Percentiles rank a stretch among this genome's conserved stretches.
These are phyloP conservation scores for Cercophora scortea DNA, from an alignment of 495 filamentous ascomycete genomes.

Conservation along the genomic window DNA sequence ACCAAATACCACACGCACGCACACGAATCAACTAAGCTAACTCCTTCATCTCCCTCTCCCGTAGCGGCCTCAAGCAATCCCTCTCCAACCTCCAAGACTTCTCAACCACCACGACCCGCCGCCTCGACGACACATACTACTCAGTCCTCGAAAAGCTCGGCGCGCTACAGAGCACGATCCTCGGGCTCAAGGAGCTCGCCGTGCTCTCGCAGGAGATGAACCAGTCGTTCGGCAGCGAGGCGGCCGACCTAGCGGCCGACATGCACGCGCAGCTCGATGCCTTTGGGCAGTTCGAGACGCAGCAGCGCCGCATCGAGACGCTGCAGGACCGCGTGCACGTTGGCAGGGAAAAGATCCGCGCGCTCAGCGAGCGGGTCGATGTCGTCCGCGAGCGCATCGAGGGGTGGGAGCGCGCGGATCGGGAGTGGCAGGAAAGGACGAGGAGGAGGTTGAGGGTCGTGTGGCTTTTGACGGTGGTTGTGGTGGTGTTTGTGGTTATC, in stretches of 20 bases:
- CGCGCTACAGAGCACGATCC: constrained; percentile 58
- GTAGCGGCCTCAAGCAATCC: constrained; percentile 34
- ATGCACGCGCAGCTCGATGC: constrained; percentile 56
- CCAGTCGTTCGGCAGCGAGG: constrained; percentile 53
- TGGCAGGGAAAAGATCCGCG: constrained; percentile 55
- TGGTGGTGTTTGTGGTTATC: constrained; percentile 38
- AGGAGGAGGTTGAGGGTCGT: constrained; percentile 53
- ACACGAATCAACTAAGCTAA: constrained; percentile 7
- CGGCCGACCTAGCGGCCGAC: constrained; percentile 52
- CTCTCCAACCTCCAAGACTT: constrained; percentile 35
- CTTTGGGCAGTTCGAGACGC: constrained; percentile 61
- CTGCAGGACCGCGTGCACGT: constrained; percentile 58
- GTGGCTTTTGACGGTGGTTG: constrained; percentile 46
- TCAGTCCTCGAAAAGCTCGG: constrained; percentile 71
- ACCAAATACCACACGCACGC: neutral
- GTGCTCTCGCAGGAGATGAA: constrained; percentile 53
- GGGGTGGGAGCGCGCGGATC: constrained; percentile 62
- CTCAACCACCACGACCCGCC: constrained; percentile 53
- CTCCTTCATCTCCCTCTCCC: neutral
- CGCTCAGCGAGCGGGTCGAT: constrained; percentile 60
- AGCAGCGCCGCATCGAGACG: constrained; percentile 56
- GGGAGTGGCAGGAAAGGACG: constrained; percentile 63
- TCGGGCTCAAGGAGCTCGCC: constrained; percentile 62
- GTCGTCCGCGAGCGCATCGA: constrained; percentile 57
- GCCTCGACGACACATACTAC: constrained; percentile 83